Conservation (phyloP, 2,329 filamentous ascomycete genomes). For the Magnaporthales sp. region DNA sequence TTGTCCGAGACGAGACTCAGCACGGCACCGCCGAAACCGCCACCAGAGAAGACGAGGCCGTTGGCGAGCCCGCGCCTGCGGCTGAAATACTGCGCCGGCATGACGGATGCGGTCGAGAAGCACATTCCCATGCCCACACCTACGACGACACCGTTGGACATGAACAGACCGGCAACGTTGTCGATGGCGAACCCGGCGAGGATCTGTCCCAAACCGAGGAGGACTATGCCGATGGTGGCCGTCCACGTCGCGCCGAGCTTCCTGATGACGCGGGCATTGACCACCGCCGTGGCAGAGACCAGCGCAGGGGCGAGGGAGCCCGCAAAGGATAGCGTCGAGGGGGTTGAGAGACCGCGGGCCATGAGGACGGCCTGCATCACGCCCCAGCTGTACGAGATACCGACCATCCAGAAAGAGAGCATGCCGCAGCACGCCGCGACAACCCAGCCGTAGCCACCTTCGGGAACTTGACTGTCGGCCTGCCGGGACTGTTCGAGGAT, state of each 20-base stretch:
- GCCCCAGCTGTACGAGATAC: conserved; percentile 50
- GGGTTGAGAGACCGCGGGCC: conserved; percentile 32
- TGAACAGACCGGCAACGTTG: conserved; percentile 37
- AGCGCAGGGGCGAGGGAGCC: conserved; percentile 42
- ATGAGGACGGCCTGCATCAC: conserved; percentile 50
- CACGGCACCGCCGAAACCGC: conserved; percentile 38
- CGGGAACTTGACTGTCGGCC: conserved; percentile 25
- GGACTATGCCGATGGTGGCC: conserved; percentile 36
- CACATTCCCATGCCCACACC: conserved; percentile 20
- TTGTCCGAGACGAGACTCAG: conserved; percentile 31
- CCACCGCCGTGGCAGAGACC: conserved; percentile 41
- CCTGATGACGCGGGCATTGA: conserved; percentile 42
- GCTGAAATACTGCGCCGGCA: conserved; percentile 38
- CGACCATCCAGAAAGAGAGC: conserved; percentile 47
- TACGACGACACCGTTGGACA: conserved; percentile 28
- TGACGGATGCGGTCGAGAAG: conserved; percentile 33
- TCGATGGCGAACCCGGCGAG: conserved; percentile 34
- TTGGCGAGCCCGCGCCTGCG: conserved; percentile 36
- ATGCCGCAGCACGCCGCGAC: conserved; percentile 41
- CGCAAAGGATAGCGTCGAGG: conserved; percentile 49
- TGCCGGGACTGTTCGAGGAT: conserved; percentile 8
- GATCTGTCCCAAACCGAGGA: conserved; percentile 41
- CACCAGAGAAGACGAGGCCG: conserved; percentile 32
- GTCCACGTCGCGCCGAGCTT: conserved; percentile 37
- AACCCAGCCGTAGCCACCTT: conserved; percentile 49